phyloP scores from a whole-genome alignment of 352 stramenopile genomes.

The Phytophthora crassamura region DNA sequence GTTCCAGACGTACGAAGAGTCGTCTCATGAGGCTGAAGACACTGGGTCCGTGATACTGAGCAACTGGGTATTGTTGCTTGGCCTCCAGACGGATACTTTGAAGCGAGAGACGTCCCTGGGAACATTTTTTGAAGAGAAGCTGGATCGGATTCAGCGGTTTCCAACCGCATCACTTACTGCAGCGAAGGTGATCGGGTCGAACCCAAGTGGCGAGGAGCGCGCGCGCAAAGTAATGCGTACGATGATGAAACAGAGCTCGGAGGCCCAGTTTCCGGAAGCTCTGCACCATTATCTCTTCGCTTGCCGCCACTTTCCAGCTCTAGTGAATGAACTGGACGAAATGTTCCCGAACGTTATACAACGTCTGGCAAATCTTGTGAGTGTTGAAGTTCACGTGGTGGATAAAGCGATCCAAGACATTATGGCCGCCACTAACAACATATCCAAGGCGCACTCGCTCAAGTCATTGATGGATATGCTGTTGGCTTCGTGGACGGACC shows the following conservation, averaged over 20 bases:
- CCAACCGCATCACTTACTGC: constrained; percentile 37
- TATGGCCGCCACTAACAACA: constrained; percentile 33
- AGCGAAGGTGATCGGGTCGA: constrained; percentile 29
- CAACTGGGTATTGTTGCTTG: constrained; percentile 54
- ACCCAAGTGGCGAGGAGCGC: constrained; percentile 7
- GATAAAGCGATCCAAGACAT: constrained; percentile 40
- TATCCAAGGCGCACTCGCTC: constrained; percentile 40
- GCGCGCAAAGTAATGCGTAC: constrained; percentile 36
- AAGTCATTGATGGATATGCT: constrained; percentile 43
- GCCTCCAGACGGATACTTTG: constrained; percentile 11
- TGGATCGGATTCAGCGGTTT: constrained; percentile 28
- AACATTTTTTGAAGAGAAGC: constrained; percentile 36
- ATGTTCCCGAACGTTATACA: constrained; percentile 41
- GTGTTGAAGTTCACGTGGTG: constrained; percentile 29
- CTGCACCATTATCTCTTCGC: constrained; percentile 50
- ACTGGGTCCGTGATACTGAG: constrained; percentile 36
- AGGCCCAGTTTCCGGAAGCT: constrained; percentile 30
- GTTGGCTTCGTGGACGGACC: constrained; percentile 49
- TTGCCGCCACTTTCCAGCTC: constrained; percentile 26
- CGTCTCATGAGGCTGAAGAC: constrained; percentile 10
- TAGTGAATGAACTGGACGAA: constrained; percentile 37
- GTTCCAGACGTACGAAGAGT: constrained; percentile 26
- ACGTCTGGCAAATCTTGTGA: constrained; percentile 34
- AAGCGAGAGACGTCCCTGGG: constrained; percentile 24
- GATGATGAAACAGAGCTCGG: constrained; percentile 36